Conservation (phyloP, 2,329 filamentous ascomycete species). For the Cryphonectria japonica region DNA sequence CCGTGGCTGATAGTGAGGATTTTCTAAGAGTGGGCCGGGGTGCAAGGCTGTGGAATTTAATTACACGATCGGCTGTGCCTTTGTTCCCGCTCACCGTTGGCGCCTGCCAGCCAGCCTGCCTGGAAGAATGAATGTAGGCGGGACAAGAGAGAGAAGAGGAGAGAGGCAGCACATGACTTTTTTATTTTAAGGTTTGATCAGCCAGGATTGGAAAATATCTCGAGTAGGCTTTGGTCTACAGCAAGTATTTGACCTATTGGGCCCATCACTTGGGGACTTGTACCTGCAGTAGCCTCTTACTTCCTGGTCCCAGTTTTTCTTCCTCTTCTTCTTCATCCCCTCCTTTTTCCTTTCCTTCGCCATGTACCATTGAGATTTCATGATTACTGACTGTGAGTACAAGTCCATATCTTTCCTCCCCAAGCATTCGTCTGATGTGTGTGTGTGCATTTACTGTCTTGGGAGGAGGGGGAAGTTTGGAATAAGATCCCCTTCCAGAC, state of each 20-base stretch:
- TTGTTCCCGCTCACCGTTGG: neutral
- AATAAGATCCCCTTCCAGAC: neutral
- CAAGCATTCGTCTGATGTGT: neutral
- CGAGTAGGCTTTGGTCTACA: too few species aligned
- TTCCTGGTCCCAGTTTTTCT: neutral
- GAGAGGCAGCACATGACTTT: too few species aligned
- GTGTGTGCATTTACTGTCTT: neutral
- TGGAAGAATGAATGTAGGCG: too few species aligned
- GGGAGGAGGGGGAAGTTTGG: neutral
- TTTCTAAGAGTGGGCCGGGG: neutral
- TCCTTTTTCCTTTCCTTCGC: neutral
- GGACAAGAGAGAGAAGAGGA: neutral
- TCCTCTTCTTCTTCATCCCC: too few species aligned
- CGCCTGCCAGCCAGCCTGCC: too few species aligned
- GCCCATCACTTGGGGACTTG: neutral
- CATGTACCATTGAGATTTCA: neutral
- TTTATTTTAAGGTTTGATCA: too few species aligned
- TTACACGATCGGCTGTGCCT: neutral
- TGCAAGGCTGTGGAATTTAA: neutral
- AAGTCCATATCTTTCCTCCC: neutral
- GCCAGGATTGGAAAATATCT: too few species aligned
- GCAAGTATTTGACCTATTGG: neutral
- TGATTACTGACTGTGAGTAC: neutral
- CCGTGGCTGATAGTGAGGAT: neutral
- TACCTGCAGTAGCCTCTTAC: neutral